Evolutionary conservation across 179 eudicot genomes (phyloP), one percentile per base, ranked within the genome.

Genomic region (Camellia oleifera): DNA sequence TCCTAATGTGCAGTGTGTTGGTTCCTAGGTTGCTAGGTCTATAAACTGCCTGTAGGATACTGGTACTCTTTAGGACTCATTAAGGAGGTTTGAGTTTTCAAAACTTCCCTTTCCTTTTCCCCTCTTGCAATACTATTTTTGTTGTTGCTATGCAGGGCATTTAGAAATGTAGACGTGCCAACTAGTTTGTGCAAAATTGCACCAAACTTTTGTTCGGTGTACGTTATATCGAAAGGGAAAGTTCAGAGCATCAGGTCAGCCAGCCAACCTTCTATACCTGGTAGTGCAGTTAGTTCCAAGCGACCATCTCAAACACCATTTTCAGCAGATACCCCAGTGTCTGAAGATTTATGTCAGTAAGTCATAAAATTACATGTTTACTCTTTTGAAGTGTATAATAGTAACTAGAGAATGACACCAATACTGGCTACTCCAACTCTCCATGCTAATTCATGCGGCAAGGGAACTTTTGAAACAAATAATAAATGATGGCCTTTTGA

Each of bases 161-260:
- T 94, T 69, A 92, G 81, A 70, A 83, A 84, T 58, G 46, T 75
- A 26, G 94, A 94, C 79, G 92, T 93, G 58, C 89, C 97, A 26
- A 87, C 90, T 46, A 74, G 74, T 74, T 79, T 94, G 60, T 77
- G 74, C 66, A 93, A 84, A 88, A 67, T 66, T 48, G 95, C 86
- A 74, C 97, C 97, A 20, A 88, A 88, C 9, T 90, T 82, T 58
- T 92, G 97, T 77, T 72, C 95, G 14, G 90, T 94, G 11, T 86
- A 91, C 46, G 91, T 83, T 8, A 82, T 89, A 66, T 80, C 89
- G 12, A 93, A 87, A 85, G 89, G 84, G 61, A 91, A 85, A 81
- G 85, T 82, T 53, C 85, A 76, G 48, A 79, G 79, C n/a, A 26
- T 78, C 50, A 88, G 89, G n/a, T 5, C 87, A 71, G 85, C 91